Base-by-base conservation (phyloP, 495 filamentous ascomycete genomes). In the Lasiosphaeria miniovina region DNA sequence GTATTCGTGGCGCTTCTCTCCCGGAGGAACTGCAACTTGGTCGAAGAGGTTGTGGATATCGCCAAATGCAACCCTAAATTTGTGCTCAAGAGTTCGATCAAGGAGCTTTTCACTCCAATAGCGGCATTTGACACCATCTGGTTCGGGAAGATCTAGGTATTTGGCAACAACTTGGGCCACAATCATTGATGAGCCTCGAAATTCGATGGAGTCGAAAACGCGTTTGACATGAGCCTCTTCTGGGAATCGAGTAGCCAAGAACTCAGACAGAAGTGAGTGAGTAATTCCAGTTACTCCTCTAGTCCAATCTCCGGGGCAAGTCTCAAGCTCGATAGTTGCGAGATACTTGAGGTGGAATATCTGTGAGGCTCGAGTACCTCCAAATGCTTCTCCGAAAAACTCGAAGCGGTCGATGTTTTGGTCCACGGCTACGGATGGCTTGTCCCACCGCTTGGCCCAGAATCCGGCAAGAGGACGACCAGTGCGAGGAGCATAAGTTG, bases 331-430 rank as follows among this genome's bases (percentile, higher is more conserved):
- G 14, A 74, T 64, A 15, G 57, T 34, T 8, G 67, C 54, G 5
- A 78, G 70, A 45, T 71, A 69, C 24, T 65, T 64, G 24, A 78
- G 54, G 17, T 77, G 74, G n/a, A 64, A 65, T 8, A 70, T n/a
- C 38, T 78, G 75, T 1, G 72, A 71, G 5, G 31, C n/a, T 10
- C 34, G 52, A 7, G 57, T 65, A 24, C 69, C 74, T 1, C 75
- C 74, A 59, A 75, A 76, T 0, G 72, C 71, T 31, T 62, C 60
- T 36, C 73, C 74, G 7, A 77, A 61, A 31, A 73, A 76, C 2
- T 38, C 56, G 33, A 70, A 67, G 14, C 58, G 54, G 2, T 62
- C 36, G 35, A 52, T 31, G 8, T 51, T 32, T 3, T 54, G 46
- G 34, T 4, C 52, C 14, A 12, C 36, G 48, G 6, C 36, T 17